Base-by-base conservation (phyloP, 305 asterid species). In the Withania somnifera region DNA sequence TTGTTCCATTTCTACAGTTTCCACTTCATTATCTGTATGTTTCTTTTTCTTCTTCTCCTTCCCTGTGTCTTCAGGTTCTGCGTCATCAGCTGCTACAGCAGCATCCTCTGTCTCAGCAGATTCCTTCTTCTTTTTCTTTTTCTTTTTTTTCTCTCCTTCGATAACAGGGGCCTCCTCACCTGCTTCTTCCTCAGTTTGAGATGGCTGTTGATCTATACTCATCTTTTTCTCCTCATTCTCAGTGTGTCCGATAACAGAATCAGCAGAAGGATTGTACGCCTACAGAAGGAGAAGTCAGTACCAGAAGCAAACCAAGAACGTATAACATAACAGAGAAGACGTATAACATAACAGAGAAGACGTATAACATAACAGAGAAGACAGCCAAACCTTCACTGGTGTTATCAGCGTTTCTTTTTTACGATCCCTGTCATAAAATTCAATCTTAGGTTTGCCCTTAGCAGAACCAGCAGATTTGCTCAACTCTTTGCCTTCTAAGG, bases 191-290 rank as follows among this genome's bases (percentile, higher is more conserved):
- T 51, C 83, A 14, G 71, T 79, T 50, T 24, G 87, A 42, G 19
- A 36, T 57, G 8, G 67, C 58, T 64, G 61, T 77, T 40, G 78
- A 67, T 81, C 63, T 68, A 79, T 77, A 64, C 73, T 73, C 52
- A 53, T n/a, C 69, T 73, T 11, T n/a, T 53, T 47, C 10, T 85
- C 88, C 50, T 84, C 83, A 84, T 91, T 86, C 81, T 87, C 91
- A 19, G 89, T 82, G 0, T 78, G 89, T 38, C 91, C 92, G 50
- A 93, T 90, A 80, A 90, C 54, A 30, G 97, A 88, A 81, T 94
- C 99, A 1, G 99, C 92, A 13, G 99, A 87, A 54, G 98, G 94
- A 79, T 95, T 95, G 92, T 94, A 95, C 1, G 87, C 88, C 98
- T 93, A 92, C 87, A 77, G 3, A 34, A 30, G 51, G 45, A 22